Evolutionary conservation across 345 rosid genomes (phyloP).

Genomic region (Brassica carinata): DNA sequence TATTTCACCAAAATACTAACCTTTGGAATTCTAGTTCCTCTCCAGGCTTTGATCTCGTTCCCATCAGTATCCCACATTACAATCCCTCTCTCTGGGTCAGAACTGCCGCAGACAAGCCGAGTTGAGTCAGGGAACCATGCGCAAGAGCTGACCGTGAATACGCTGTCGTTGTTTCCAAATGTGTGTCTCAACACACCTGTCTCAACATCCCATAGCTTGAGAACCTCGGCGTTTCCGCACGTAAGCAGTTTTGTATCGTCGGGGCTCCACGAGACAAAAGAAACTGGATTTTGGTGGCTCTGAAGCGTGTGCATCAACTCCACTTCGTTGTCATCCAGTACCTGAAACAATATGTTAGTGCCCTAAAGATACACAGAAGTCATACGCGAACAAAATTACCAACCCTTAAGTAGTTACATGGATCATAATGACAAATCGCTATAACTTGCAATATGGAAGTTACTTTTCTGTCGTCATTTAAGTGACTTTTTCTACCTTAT

Average conservation of each 20-base stretch:
- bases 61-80: conserved; percentile 88
- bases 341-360: conserved; percentile 48
- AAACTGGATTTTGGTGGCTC: conserved; percentile 80
- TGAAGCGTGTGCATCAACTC: conserved; percentile 55
- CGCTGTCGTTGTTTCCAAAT: conserved; percentile 70
- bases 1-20: conserved; percentile 35
- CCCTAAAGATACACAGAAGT: neutral
- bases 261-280: conserved; percentile 90
- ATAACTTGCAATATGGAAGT: neutral
- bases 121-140: conserved; percentile 97
- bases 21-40: conserved; percentile 78
- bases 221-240: conserved; percentile 78
- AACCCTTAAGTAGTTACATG: conserved; percentile 1
- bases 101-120: conserved; percentile 84
- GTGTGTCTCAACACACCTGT: conserved; percentile 86
- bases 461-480: neutral
- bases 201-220: conserved; percentile 92
- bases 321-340: conserved; percentile 61
- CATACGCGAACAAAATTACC: neutral
- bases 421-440: neutral
- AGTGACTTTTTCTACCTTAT: conserved; percentile 34
- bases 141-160: conserved; percentile 84
- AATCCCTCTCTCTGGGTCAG: conserved; percentile 80
- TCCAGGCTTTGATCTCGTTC: conserved; percentile 83
- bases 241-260: conserved; percentile 79